Base-by-base conservation (phyloP, 441 rosid species). In the Gossypium gossypioides region DNA sequence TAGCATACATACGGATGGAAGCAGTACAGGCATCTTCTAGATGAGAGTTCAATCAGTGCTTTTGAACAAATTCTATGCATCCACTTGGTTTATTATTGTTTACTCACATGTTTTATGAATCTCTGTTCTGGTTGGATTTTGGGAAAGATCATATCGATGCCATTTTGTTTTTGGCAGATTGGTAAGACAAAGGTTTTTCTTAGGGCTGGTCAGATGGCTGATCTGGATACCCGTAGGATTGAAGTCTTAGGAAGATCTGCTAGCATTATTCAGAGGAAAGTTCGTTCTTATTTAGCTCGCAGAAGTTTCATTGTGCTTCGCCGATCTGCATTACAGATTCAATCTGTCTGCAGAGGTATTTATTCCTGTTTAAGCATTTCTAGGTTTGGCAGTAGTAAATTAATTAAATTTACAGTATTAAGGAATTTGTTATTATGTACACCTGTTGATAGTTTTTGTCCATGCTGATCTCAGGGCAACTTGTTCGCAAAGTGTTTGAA, bases 131-230 rank as follows among this genome's bases (percentile, higher is more conserved):
- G 15, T 62, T 24, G 72, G 51, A 24, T 52, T 72, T 69, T 21
- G 54, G 19, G 40, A 24, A 32, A 59, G 21, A 75, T 71, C 32
- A 68, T 48, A 68, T 25, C 56, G 48, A 52, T 59, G 55, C 51
- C 64, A 51, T 46, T 78, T 78, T 64, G 50, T 8, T 27, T 76
- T 81, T 84, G 54, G 76, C 81, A 96, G 99, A 91, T 93, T 76
- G 99, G 99, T 72, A 93, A 96, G 81, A 90, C 97, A 27, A 96
- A 96, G 83, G 88, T 96, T 61, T 96, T 96, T 71, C 96, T 93
- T 55, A 87, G 98, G 85, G 97, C 99, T 77, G 98, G 98, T 77
- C 99, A 96, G 82, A 93, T 96, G 98, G 99, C 99, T 64, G 97
- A 91, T 67, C 78, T 96, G 69, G 98, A 96, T 89, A 85, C 87